Conservation (phyloP, 345 rosid species). For the Odontarrhena argentea region DNA sequence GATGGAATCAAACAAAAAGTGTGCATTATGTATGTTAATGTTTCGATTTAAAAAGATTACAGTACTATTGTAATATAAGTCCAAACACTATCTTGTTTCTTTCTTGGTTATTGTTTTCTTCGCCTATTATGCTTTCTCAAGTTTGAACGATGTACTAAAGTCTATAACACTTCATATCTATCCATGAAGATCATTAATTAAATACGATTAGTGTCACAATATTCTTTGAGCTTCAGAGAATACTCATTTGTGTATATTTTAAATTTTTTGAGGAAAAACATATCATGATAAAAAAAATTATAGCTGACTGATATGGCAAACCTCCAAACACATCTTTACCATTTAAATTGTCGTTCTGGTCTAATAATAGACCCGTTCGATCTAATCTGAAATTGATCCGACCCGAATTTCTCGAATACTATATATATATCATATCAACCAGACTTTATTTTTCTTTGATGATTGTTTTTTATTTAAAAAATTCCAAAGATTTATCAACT, state of each 20-base stretch:
- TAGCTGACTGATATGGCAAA: not conserved
- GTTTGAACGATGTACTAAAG: constrained; percentile 38
- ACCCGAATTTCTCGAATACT: no score
- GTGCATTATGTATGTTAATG: constrained; percentile 20
- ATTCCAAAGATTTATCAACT: not conserved
- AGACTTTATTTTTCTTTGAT: not conserved
- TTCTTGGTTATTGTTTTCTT: constrained; percentile 18
- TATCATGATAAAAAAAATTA: not conserved
- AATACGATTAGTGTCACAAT: not conserved
- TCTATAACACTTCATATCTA: constrained; percentile 9
- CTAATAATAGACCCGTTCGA: no score
- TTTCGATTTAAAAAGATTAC: not conserved
- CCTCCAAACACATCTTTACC: no score
- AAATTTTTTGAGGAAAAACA: not conserved
- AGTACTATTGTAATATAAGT: constrained; percentile 5
- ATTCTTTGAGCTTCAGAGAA: constrained; percentile 2
- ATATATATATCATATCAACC: no score
- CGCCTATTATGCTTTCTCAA: constrained; percentile 19
- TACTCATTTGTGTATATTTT: not conserved
- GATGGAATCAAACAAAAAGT: constrained; percentile 35
- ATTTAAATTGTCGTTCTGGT: no score
- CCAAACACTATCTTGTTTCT: constrained; percentile 12
- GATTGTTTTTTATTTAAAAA: not conserved
- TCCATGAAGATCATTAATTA: not conserved
- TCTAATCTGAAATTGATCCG: no score